Conservation (phyloP, 306 rosid species). For the Calophaca sinica region DNA sequence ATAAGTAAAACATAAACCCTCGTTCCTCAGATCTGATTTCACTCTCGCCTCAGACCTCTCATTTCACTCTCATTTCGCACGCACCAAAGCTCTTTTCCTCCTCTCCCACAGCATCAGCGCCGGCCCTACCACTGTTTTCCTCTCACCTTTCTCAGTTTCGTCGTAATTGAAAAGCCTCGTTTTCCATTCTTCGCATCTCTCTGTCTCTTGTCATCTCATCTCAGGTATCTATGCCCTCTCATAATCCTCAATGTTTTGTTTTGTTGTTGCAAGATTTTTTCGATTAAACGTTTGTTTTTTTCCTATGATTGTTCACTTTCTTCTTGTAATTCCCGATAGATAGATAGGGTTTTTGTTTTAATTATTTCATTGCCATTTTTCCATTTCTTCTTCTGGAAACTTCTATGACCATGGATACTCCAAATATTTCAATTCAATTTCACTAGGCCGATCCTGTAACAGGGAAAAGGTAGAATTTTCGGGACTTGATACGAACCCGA, state of each 20-base stretch:
- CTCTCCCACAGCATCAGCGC: too few species aligned
- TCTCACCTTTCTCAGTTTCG: neutral
- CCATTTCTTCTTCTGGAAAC: neutral
- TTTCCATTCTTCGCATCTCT: neutral
- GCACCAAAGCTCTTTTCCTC: too few species aligned
- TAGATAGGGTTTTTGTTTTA: neutral
- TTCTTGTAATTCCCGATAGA: neutral
- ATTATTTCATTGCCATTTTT: neutral
- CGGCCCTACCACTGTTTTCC: too few species aligned
- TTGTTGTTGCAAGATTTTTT: neutral
- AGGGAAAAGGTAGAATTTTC: neutral
- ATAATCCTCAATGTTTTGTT: neutral
- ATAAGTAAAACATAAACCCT: too few species aligned
- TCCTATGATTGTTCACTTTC: too few species aligned
- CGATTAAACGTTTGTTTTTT: neutral
- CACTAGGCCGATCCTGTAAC: neutral
- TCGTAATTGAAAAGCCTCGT: neutral
- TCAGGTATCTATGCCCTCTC: constrained; percentile 16
- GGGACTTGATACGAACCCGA: neutral
- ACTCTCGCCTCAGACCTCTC: too few species aligned
- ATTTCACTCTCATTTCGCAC: too few species aligned
- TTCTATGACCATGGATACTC: neutral
- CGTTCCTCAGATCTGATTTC: too few species aligned
- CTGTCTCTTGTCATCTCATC: constrained; percentile 14
- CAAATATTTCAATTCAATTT: neutral